These are phyloP conservation scores for Quercus robur DNA, from an alignment of 306 rosid species.

Conservation along the genomic window DNA sequence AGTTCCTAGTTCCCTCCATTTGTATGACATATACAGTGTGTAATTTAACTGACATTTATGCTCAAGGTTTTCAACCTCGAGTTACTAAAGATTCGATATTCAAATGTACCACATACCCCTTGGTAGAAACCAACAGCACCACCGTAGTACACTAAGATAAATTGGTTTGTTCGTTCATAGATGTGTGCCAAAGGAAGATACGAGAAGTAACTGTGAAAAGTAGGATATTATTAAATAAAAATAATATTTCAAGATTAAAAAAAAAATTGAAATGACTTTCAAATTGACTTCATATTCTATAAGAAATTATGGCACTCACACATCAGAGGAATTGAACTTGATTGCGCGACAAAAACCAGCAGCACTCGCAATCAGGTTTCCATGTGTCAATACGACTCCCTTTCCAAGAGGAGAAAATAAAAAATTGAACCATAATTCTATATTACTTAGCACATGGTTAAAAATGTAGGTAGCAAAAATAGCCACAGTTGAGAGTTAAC, in stretches of 20 bases:
- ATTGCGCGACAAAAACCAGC: constrained; percentile 56
- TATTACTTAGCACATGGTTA: not conserved
- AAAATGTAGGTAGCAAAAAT: not conserved
- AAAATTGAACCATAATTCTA: not conserved
- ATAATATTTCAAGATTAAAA: not conserved
- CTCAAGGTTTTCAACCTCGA: not conserved
- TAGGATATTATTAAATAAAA: not conserved
- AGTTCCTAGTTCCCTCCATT: not conserved
- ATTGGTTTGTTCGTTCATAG: constrained; percentile 91
- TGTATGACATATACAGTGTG: not conserved
- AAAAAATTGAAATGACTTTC: not conserved
- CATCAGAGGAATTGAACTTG: constrained; percentile 68
- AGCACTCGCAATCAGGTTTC: constrained; percentile 78
- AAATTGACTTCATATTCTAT: not conserved
- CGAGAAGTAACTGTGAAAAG: constrained; percentile 71
- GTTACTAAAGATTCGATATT: not conserved
- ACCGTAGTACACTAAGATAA: constrained; percentile 60
- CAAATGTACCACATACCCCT: constrained; percentile 60
- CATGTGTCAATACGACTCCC: constrained; percentile 91
- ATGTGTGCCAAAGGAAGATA: constrained; percentile 99
- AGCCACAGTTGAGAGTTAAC: not conserved
- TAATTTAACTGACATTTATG: not conserved
- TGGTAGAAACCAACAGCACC: constrained; percentile 95
- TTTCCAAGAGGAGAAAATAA: constrained; percentile 28
- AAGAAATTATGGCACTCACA: constrained; percentile 48